Evolutionary conservation across 257 asterid species (phyloP).

Genomic region (Dorcoceras hygrometricum): DNA sequence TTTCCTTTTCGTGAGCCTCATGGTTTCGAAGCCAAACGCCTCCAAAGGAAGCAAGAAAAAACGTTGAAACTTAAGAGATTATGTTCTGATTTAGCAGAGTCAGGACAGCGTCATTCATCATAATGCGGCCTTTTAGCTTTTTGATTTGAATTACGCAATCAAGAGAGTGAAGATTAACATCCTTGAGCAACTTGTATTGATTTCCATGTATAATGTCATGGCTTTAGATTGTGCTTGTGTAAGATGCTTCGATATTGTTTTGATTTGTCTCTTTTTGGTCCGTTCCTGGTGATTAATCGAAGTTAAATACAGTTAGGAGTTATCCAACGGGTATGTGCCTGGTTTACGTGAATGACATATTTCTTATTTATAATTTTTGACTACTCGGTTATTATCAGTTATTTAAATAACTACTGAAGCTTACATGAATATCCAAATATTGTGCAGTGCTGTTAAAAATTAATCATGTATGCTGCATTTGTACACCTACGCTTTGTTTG

Average conservation of each 20-base stretch:
- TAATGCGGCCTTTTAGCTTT: slow-evolving; percentile 18
- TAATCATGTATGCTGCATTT: too few relatives aligned
- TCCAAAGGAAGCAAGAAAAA: slow-evolving; percentile 22
- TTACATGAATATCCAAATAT: too few relatives aligned
- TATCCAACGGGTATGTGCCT: background rate
- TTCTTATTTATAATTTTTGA: too few relatives aligned
- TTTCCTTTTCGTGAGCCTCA: slow-evolving; percentile 32
- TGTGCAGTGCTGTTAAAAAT: background rate
- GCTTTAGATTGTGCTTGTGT: background rate
- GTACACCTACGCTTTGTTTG: too few relatives aligned
- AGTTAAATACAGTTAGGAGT: background rate
- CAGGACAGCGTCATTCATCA: background rate
- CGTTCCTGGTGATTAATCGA: background rate
- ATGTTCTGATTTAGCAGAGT: background rate
- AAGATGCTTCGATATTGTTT: background rate
- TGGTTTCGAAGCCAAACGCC: slow-evolving; percentile 32
- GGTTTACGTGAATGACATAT: too few relatives aligned
- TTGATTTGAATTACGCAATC: slow-evolving; percentile 10
- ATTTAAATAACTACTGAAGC: too few relatives aligned
- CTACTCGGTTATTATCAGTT: background rate
- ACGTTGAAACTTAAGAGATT: background rate
- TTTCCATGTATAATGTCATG: slow-evolving; percentile 3
- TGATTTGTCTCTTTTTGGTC: background rate
- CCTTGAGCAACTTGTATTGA: slow-evolving; percentile 3
- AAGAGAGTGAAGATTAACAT: slow-evolving; percentile 16